phyloP scores from a whole-genome alignment of 2,329 filamentous ascomycete species.

The Metarhizium guizhouense region DNA sequence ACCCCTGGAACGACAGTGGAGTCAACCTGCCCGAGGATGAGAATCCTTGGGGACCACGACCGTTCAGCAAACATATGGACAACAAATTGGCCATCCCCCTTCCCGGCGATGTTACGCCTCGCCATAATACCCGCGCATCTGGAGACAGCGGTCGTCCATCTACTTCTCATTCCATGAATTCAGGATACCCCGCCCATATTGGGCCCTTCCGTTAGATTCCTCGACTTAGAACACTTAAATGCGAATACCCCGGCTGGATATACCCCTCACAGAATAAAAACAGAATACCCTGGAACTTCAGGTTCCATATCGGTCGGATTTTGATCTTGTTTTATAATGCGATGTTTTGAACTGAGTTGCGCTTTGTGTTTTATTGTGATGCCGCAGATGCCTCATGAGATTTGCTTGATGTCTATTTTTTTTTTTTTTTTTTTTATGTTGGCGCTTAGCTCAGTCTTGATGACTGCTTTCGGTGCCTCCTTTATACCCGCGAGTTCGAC shows the following conservation, averaged over 20 bases:
- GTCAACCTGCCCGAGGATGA: conserved; percentile 91
- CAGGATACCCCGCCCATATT: conserved; percentile 90
- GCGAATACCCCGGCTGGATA: conserved; percentile 56
- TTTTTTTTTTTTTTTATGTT: conserved; percentile 11
- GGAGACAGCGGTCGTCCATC: conserved; percentile 87
- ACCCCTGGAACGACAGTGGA: conserved; percentile 96
- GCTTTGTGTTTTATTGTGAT: conserved; percentile 9
- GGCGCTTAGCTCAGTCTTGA: conserved; percentile 20
- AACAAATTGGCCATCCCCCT: conserved; percentile 57
- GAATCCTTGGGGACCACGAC: conserved; percentile 53
- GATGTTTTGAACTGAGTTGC: conserved; percentile 3
- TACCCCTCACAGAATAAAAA: conserved; percentile 45
- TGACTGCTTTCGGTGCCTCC: conserved; percentile 21
- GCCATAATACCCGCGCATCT: conserved; percentile 74
- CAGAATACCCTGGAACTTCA: conserved; percentile 41
- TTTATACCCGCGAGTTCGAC: conserved; percentile 26
- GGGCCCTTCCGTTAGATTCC: conserved; percentile 78
- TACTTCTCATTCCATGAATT: conserved; percentile 90
- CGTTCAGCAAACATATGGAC: conserved; percentile 56
- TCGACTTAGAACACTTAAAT: conserved; percentile 37
- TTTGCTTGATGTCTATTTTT: conserved; percentile 9
- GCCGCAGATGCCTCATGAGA: conserved; percentile 6
- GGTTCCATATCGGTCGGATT: conserved; percentile 8
- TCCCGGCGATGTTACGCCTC: conserved; percentile 74
- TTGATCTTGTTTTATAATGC: neutral